Conservation (phyloP, 305 asterid genomes). For the Fraxinus albicans region DNA sequence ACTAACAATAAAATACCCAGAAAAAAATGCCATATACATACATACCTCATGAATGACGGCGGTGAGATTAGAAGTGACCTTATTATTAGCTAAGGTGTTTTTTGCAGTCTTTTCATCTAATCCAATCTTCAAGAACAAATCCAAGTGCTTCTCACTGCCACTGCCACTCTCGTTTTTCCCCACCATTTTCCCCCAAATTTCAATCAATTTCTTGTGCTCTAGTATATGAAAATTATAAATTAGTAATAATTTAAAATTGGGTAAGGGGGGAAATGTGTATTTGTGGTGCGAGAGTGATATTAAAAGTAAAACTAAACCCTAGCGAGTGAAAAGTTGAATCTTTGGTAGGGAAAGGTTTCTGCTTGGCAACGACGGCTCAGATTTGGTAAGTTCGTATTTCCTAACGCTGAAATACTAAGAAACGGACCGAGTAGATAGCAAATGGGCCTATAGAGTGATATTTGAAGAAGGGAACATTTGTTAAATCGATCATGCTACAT, state of each 20-base stretch:
- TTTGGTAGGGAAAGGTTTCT: not conserved
- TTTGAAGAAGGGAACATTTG: too few species aligned
- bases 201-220: not conserved
- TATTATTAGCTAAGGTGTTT: constrained; percentile 77
- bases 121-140: constrained; percentile 73
- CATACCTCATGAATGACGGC: constrained; percentile 85
- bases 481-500: too few species aligned
- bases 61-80: constrained; percentile 72
- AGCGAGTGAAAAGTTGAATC: not conserved
- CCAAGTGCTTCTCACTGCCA: constrained; percentile 44
- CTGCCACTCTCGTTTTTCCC: not conserved
- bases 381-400: not conserved
- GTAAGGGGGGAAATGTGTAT: not conserved
- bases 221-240: not conserved
- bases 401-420: not conserved
- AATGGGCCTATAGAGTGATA: too few species aligned
- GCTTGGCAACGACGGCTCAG: not conserved
- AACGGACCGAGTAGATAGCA: too few species aligned
- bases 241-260: not conserved
- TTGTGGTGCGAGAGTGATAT: not conserved
- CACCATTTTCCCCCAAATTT: not conserved
- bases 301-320: not conserved
- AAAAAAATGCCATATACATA: not conserved
- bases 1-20: constrained; percentile 11
- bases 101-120: constrained; percentile 82